These are phyloP conservation scores for Chytriomyces confervae DNA, from an alignment of 192 early-diverging fungal genomes.

Conservation along the genomic window DNA sequence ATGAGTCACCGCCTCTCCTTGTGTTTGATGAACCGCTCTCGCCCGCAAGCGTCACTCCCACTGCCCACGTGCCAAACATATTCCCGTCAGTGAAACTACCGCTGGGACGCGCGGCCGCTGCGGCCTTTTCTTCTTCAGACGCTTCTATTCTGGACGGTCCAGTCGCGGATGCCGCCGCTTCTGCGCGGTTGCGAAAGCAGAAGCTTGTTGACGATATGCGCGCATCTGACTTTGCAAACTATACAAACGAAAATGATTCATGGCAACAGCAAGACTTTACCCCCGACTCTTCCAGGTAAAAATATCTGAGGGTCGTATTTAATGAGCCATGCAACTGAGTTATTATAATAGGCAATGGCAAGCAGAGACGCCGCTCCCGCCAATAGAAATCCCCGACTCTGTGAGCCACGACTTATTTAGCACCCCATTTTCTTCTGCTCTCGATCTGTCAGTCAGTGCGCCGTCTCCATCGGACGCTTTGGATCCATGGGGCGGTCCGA, in stretches of 20 bases:
- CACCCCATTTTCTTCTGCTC: slow-evolving; percentile 18
- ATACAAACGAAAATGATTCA: too few species aligned
- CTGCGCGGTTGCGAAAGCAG: background rate
- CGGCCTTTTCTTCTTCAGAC: background rate
- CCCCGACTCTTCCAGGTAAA: too few species aligned
- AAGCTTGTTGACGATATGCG: too few species aligned
- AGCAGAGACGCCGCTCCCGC: background rate
- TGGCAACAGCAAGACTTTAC: too few species aligned
- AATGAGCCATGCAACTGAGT: background rate
- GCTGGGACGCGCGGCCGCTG: background rate
- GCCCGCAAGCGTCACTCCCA: background rate
- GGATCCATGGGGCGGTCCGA: background rate
- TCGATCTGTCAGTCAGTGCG: background rate
- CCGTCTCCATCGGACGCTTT: background rate
- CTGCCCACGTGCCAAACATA: background rate
- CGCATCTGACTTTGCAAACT: too few species aligned
- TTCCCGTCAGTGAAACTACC: background rate
- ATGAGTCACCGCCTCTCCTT: too few species aligned
- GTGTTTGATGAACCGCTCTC: background rate
- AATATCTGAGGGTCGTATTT: too few species aligned
- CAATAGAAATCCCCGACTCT: background rate
- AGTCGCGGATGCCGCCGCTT: background rate
- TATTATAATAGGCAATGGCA: background rate
- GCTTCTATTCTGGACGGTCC: background rate
- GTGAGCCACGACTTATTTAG: slow-evolving; percentile 15